These are phyloP conservation scores for Trypanosoma brucei DNA, from an alignment of 208 protist genomes.

Conservation along the genomic window DNA sequence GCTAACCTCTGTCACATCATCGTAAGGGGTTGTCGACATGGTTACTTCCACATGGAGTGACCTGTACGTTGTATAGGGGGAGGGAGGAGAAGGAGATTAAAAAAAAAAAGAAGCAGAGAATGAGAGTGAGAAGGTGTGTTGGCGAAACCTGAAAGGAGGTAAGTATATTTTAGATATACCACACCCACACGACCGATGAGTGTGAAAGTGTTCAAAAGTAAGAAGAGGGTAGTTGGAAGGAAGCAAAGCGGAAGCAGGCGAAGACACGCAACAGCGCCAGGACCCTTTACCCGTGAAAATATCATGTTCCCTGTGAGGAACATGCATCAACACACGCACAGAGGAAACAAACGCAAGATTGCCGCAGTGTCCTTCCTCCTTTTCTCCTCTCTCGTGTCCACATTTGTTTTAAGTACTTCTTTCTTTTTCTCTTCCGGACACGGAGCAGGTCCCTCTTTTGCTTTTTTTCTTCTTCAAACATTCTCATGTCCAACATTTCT, in stretches of 20 bases:
- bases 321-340: not conserved
- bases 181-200: too few relatives aligned
- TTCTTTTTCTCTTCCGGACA: not conserved
- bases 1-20: slow-evolving; percentile 27
- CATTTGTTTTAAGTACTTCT: not conserved
- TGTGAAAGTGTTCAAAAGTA: too few relatives aligned
- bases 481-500: too few relatives aligned
- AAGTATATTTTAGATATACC: too few relatives aligned
- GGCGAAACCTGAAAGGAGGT: too few relatives aligned
- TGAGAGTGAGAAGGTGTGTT: not conserved
- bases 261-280: not conserved
- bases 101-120: not conserved
- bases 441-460: too few relatives aligned
- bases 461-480: too few relatives aligned
- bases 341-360: too few relatives aligned
- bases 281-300: too few relatives aligned
- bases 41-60: not conserved
- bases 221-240: not conserved
- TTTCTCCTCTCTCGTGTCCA: not conserved
- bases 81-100: slow-evolving; percentile 5
- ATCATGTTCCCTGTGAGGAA: not conserved
- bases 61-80: slow-evolving; percentile 1
- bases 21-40: slow-evolving; percentile 21
- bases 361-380: too few relatives aligned
- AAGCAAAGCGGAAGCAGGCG: not conserved